These are phyloP conservation scores for Cornus suecica DNA, from an alignment of 148 eudicot species.

Conservation along the genomic window DNA sequence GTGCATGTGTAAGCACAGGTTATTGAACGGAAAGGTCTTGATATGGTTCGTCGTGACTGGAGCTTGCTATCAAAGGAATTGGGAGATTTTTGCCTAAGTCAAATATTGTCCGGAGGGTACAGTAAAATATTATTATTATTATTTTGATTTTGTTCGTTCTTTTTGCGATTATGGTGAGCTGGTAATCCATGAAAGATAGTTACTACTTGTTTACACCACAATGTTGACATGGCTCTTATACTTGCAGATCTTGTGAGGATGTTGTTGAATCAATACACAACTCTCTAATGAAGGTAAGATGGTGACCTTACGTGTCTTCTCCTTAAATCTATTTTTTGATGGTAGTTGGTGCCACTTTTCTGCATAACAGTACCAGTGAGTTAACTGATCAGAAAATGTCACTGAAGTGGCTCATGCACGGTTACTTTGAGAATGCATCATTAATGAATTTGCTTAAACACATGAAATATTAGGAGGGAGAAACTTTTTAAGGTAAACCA, in stretches of 20 bases:
- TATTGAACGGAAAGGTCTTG: slow-evolving; percentile 96
- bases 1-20: slow-evolving; percentile 31
- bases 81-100: slow-evolving; percentile 90
- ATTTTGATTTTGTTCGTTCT: slow-evolving; percentile 6
- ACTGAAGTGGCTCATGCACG: background rate
- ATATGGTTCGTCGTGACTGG: slow-evolving; percentile 99
- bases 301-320: background rate
- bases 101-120: slow-evolving; percentile 94
- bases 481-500: slow-evolving; percentile 1
- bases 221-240: slow-evolving; percentile 12
- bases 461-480: background rate
- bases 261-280: slow-evolving; percentile 92
- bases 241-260: slow-evolving; percentile 89
- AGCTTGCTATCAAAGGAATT: slow-evolving; percentile 88
- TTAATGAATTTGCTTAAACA: background rate
- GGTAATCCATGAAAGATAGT: background rate
- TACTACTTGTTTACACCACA: background rate
- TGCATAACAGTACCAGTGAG: background rate
- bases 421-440: background rate
- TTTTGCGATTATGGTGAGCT: background rate
- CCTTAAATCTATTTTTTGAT: background rate
- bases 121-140: slow-evolving; percentile 3
- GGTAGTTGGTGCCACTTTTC: background rate
- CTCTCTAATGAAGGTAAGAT: slow-evolving; percentile 70
- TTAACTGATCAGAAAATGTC: background rate